These are phyloP conservation scores for Cenococcum geophilum DNA, from an alignment of 495 filamentous ascomycete genomes.

Conservation along the genomic window DNA sequence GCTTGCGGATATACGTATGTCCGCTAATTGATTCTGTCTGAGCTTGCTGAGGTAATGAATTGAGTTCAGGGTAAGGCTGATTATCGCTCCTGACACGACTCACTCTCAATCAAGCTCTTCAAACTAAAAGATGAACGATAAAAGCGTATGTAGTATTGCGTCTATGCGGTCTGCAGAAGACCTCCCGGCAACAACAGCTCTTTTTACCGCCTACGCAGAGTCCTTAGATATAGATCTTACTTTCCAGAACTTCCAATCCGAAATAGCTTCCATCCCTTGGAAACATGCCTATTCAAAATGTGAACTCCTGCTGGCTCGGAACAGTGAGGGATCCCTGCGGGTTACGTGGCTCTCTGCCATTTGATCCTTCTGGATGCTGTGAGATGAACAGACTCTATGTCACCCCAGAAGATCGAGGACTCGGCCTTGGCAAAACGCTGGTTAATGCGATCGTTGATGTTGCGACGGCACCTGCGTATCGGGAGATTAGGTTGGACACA, in stretches of 20 bases:
- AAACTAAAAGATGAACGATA: too few relatives aligned
- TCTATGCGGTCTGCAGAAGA: constrained; percentile 25
- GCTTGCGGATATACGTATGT: too few relatives aligned
- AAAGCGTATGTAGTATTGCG: too few relatives aligned
- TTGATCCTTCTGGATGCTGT: constrained; percentile 38
- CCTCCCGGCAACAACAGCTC: constrained; percentile 31
- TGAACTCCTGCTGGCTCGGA: constrained; percentile 45
- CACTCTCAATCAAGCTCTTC: too few relatives aligned
- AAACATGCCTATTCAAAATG: constrained; percentile 47
- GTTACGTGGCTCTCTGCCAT: constrained; percentile 47
- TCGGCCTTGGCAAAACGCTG: constrained; percentile 46
- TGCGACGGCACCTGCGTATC: constrained; percentile 47
- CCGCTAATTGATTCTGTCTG: too few relatives aligned
- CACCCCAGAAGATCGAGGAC: constrained; percentile 42
- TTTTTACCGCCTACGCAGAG: constrained; percentile 51
- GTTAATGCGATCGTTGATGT: constrained; percentile 41
- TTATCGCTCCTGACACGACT: too few relatives aligned
- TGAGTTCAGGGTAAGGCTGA: too few relatives aligned
- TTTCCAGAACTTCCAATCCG: constrained; percentile 51
- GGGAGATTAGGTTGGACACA: constrained; percentile 54
- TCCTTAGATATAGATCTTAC: constrained; percentile 51
- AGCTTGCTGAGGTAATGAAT: too few relatives aligned
- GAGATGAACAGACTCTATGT: constrained; percentile 59
- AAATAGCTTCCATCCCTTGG: constrained; percentile 50
- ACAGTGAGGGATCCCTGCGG: constrained; percentile 36